A percentile compares a stretch with the other conserved stretches of the same genome.
Evolutionary conservation across 2,329 filamentous ascomycete genomes (phyloP).

Genomic region (Arthroderma uncinatum): DNA sequence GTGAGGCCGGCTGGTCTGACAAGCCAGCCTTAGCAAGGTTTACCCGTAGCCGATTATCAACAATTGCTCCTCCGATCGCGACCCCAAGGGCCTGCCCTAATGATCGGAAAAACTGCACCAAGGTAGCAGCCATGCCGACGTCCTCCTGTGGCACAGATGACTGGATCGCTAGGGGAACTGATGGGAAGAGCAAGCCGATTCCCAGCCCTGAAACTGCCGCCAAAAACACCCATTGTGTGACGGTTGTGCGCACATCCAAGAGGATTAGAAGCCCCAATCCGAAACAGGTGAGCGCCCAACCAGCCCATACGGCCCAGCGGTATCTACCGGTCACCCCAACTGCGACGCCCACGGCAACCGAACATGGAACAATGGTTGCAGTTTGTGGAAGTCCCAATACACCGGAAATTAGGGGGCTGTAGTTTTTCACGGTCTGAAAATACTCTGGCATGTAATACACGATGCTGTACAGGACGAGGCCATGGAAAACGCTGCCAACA

Average conservation of each 20-base stretch:
- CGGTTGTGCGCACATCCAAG: slow-evolving; percentile 35
- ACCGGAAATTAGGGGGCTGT: slow-evolving; percentile 42
- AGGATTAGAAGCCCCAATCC: slow-evolving; percentile 42
- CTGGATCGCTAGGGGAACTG: slow-evolving; percentile 53
- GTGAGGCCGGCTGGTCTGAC: not conserved
- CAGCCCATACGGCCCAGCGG: slow-evolving; percentile 48
- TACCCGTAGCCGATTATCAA: not conserved
- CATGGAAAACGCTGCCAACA: not conserved
- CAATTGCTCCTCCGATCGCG: slow-evolving; percentile 44
- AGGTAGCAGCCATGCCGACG: slow-evolving; percentile 49
- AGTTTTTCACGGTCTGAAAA: slow-evolving; percentile 38
- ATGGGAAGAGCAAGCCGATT: slow-evolving; percentile 52
- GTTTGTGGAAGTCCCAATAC: slow-evolving; percentile 43
- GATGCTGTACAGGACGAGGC: slow-evolving; percentile 32
- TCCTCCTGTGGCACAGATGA: slow-evolving; percentile 46
- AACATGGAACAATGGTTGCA: slow-evolving; percentile 4
- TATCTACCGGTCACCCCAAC: slow-evolving; percentile 32
- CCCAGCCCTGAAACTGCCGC: slow-evolving; percentile 49
- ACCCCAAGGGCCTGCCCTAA: slow-evolving; percentile 56
- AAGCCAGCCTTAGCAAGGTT: not conserved
- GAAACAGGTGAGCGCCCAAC: slow-evolving; percentile 50
- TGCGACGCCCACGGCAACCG: slow-evolving; percentile 41
- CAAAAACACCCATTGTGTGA: slow-evolving; percentile 48
- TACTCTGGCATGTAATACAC: slow-evolving; percentile 45
- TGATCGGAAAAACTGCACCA: slow-evolving; percentile 55